Evolutionary conservation across 176 grass and related monocot species (phyloP).

Genomic region (Avena eriantha): DNA sequence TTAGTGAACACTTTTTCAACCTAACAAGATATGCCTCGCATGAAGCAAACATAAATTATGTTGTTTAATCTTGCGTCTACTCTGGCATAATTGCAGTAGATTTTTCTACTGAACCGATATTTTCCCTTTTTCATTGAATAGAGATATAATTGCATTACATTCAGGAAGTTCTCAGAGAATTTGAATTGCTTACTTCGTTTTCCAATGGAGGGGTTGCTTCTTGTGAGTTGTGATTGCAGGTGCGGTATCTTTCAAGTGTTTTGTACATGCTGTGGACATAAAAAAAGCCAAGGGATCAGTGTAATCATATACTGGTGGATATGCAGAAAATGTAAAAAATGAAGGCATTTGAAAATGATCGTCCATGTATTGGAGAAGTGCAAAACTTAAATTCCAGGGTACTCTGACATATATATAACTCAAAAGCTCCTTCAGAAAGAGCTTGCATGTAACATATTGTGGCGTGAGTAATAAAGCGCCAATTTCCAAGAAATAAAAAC

Average conservation of each 20-base stretch:
- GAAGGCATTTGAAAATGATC: background rate
- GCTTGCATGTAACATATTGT: background rate
- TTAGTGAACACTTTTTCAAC: background rate
- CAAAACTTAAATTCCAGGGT: background rate
- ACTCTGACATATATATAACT: background rate
- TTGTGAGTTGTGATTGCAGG: constrained; percentile 39
- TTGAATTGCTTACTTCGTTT: constrained; percentile 56
- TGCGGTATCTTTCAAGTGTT: constrained; percentile 80
- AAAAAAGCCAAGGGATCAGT: background rate
- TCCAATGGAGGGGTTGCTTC: constrained; percentile 59
- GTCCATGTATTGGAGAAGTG: background rate
- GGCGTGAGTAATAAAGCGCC: too few species aligned
- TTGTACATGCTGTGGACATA: constrained; percentile 68
- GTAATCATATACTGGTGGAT: background rate
- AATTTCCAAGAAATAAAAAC: background rate
- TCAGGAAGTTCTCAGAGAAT: too few species aligned
- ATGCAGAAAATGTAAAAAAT: background rate
- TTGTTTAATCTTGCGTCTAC: background rate
- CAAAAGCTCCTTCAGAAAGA: background rate
- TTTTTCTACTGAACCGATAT: background rate
- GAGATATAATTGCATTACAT: too few species aligned
- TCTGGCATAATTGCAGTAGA: background rate
- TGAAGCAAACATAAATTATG: background rate
- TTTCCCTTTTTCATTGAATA: background rate
- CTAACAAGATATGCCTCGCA: background rate